A percentile compares a stretch with the other conserved stretches of the same genome.
Conservation (phyloP, 768 basidiomycete genomes). For the Boletus rubroflammeus region DNA sequence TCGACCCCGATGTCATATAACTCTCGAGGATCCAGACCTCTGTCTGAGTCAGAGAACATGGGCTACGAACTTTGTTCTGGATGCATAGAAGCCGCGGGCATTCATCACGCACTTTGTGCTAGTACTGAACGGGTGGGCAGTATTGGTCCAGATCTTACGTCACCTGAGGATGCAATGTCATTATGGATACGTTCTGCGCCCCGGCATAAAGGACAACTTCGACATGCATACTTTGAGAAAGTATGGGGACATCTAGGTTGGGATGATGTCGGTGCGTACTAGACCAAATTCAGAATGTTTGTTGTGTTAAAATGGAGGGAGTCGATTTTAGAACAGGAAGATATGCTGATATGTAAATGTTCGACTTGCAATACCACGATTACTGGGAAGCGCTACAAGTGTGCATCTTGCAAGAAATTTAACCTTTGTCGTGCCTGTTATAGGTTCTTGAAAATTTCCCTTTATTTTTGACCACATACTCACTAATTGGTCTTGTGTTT, state of each 20-base stretch:
- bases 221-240: conserved; percentile 86
- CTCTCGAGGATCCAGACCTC: not conserved
- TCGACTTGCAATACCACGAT: conserved; percentile 75
- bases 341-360: conserved; percentile 59
- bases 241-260: conserved; percentile 81
- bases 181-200: conserved; percentile 67
- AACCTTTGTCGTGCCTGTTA: conserved; percentile 83
- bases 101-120: conserved; percentile 70
- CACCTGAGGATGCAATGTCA: conserved; percentile 54
- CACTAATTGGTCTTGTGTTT: not conserved
- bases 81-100: conserved; percentile 76
- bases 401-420: conserved; percentile 75
- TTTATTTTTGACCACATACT: not conserved
- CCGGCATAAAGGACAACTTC: conserved; percentile 65
- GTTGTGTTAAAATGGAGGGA: conserved; percentile 3
- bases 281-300: not conserved
- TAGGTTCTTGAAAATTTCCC: conserved; percentile 43
- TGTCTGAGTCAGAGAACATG: conserved; percentile 5
- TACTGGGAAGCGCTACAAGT: conserved; percentile 72
- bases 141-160: conserved; percentile 39
- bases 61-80: conserved; percentile 85
- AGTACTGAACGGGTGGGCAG: conserved; percentile 32
- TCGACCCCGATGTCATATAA: conserved; percentile 18
- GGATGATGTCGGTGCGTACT: conserved; percentile 79
- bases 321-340: conserved; percentile 62